Percentiles rank a stretch among this genome's conserved stretches.
Evolutionary conservation across 495 filamentous ascomycete genomes (phyloP).

Genomic region (Penicillium parvum): DNA sequence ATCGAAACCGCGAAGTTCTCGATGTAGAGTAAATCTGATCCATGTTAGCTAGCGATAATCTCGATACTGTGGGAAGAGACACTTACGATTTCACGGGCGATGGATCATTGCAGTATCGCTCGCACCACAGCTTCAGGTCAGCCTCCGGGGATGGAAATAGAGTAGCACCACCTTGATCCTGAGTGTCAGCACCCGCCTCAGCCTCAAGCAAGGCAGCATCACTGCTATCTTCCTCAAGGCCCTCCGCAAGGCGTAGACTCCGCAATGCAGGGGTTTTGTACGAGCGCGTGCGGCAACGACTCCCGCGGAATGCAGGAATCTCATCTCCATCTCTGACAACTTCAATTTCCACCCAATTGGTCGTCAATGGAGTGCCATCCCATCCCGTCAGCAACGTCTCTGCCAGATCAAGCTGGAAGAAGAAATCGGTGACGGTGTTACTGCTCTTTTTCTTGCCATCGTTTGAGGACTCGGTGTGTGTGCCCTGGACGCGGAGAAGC

Average conservation of each 20-base stretch:
- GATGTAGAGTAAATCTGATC: slow-evolving; percentile 37
- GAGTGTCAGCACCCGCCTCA: not conserved
- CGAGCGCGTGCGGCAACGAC: slow-evolving; percentile 15
- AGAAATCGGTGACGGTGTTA: slow-evolving; percentile 34
- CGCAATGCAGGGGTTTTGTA: slow-evolving; percentile 12
- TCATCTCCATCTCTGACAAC: slow-evolving; percentile 28
- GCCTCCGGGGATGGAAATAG: slow-evolving; percentile 7
- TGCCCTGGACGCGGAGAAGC: slow-evolving; percentile 29
- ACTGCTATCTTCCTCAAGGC: slow-evolving; percentile 3
- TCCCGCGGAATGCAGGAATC: slow-evolving; percentile 28
- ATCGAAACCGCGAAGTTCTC: slow-evolving; percentile 35
- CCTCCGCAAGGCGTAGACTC: too few species aligned
- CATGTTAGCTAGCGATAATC: not conserved
- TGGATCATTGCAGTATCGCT: slow-evolving; percentile 37
- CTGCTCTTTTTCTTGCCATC: slow-evolving; percentile 29
- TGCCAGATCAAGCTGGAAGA: slow-evolving; percentile 36
- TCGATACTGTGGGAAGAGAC: not conserved
- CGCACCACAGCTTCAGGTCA: slow-evolving; percentile 34
- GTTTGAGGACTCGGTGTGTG: slow-evolving; percentile 26
- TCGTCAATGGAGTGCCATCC: slow-evolving; percentile 8
- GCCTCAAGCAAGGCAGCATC: slow-evolving; percentile 12
- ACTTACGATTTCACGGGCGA: slow-evolving; percentile 40
- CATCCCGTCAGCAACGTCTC: slow-evolving; percentile 31
- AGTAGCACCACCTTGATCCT: not conserved
- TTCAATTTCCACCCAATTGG: slow-evolving; percentile 17